Conservation (phyloP, 1,139 yeast genomes). For the Yamadazyma diospyri region DNA sequence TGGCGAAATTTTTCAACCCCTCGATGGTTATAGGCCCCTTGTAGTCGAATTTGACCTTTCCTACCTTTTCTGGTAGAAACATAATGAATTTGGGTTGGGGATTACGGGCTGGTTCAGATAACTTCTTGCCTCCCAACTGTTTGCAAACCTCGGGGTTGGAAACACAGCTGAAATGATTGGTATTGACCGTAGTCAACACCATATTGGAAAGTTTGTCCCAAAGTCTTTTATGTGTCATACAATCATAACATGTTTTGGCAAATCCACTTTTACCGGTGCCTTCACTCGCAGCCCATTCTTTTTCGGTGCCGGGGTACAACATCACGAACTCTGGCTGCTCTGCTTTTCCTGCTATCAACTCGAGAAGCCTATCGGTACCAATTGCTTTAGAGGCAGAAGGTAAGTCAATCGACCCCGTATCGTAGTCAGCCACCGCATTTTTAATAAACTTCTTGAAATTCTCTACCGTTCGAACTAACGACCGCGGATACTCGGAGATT, state of each 20-base stretch:
- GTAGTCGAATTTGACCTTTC: constrained; percentile 35
- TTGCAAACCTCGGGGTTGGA: constrained; percentile 48
- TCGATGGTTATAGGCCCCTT: constrained; percentile 23
- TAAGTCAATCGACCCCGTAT: constrained; percentile 31
- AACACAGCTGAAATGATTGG: constrained; percentile 60
- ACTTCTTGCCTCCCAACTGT: constrained; percentile 40
- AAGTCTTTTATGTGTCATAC: constrained; percentile 45
- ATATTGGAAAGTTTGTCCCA: constrained; percentile 60
- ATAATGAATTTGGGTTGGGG: constrained; percentile 28
- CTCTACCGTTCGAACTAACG: constrained; percentile 43
- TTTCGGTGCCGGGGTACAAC: constrained; percentile 57
- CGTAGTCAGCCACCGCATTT: constrained; percentile 47
- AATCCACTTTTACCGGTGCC: constrained; percentile 34
- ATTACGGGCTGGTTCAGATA: constrained; percentile 16
- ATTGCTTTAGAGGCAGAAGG: constrained; percentile 36
- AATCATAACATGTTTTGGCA: constrained; percentile 39
- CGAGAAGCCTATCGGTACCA: constrained; percentile 31
- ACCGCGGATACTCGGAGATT: constrained; percentile 45
- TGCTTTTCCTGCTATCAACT: constrained; percentile 45
- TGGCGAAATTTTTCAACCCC: constrained; percentile 31
- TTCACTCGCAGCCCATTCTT: constrained; percentile 39
- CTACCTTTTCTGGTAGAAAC: constrained; percentile 40
- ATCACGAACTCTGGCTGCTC: constrained; percentile 52
- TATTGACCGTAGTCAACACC: constrained; percentile 36
- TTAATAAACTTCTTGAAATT: constrained; percentile 51